Percentiles rank a stretch among this genome's conserved stretches.
Conservation (phyloP, 116 monocot species). For the Zostera marina region DNA sequence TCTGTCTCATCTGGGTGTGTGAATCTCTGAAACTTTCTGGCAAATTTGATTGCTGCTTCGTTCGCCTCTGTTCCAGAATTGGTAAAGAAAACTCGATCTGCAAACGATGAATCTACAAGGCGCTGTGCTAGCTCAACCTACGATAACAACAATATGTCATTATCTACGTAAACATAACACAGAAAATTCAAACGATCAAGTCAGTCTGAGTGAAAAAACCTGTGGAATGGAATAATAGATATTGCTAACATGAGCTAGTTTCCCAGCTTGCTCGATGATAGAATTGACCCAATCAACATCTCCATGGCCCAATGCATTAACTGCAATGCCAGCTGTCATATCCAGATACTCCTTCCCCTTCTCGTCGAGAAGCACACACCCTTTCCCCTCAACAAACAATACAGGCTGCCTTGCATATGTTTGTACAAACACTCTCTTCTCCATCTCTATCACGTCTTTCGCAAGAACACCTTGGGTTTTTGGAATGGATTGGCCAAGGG, state of each 20-base stretch:
- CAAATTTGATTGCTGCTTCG: constrained; percentile 92
- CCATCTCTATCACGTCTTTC: constrained; percentile 46
- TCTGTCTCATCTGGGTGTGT: constrained; percentile 12
- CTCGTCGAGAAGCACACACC: constrained; percentile 53
- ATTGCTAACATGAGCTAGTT: constrained; percentile 58
- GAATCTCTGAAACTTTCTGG: constrained; percentile 62
- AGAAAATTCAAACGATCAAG: not conserved
- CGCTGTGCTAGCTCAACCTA: constrained; percentile 68
- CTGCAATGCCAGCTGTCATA: constrained; percentile 73
- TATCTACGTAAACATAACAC: not conserved
- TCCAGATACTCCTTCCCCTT: constrained; percentile 80
- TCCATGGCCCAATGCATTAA: constrained; percentile 67
- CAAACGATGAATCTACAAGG: constrained; percentile 69
- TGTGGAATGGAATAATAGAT: constrained; percentile 53
- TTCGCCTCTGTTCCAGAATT: constrained; percentile 98
- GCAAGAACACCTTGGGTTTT: not conserved
- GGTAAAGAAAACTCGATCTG: constrained; percentile 78
- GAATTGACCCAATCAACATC: constrained; percentile 51
- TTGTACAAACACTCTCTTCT: constrained; percentile 32
- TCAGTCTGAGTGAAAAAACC: constrained; percentile 13
- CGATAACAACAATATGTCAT: not conserved
- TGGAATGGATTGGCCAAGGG: no score
- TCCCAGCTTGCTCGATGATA: constrained; percentile 42
- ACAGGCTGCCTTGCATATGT: constrained; percentile 67
- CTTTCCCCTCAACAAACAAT: constrained; percentile 45